These are phyloP conservation scores for Yamadazyma triangularis DNA, from an alignment of 1,139 yeast genomes.

Conservation along the genomic window DNA sequence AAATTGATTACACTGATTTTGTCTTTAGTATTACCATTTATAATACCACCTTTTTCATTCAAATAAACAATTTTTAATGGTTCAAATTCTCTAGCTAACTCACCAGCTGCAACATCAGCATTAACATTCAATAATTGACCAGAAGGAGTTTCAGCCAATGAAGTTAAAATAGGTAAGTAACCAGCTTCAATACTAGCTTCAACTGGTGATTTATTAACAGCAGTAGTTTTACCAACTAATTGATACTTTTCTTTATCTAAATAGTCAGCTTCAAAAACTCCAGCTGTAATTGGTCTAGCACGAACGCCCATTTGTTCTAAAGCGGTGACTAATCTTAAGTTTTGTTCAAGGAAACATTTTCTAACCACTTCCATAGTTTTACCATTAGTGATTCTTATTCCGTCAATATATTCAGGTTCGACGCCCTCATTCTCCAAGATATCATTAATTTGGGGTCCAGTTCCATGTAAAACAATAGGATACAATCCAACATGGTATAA, in stretches of 20 bases:
- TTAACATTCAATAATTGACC: slow-evolving; percentile 96
- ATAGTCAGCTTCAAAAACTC: slow-evolving; percentile 93
- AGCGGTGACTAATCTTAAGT: slow-evolving; percentile 90
- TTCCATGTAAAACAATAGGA: slow-evolving; percentile 95
- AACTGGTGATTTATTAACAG: slow-evolving; percentile 85
- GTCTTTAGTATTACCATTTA: slow-evolving; percentile 89
- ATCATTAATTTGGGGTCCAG: slow-evolving; percentile 98
- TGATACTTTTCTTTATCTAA: slow-evolving; percentile 87
- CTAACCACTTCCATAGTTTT: slow-evolving; percentile 96
- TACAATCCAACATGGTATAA: slow-evolving; percentile 95
- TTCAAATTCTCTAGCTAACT: slow-evolving; percentile 92
- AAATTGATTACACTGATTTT: slow-evolving; percentile 85
- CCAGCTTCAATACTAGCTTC: slow-evolving; percentile 97
- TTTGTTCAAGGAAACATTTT: slow-evolving; percentile 90
- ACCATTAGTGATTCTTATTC: slow-evolving; percentile 92
- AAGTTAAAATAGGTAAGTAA: slow-evolving; percentile 91
- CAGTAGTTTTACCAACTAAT: slow-evolving; percentile 83
- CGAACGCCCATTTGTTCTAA: slow-evolving; percentile 94
- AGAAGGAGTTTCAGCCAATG: slow-evolving; percentile 91
- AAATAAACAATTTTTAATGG: slow-evolving; percentile 94
- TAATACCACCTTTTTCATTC: slow-evolving; percentile 96
- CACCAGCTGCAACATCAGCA: slow-evolving; percentile 99
- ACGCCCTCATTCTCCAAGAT: slow-evolving; percentile 90
- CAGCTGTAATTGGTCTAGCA: slow-evolving; percentile 98
- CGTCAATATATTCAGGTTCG: slow-evolving; percentile 94